Base-by-base conservation (phyloP, 2,329 filamentous ascomycete species). In the Sclerotinia nivalis region DNA sequence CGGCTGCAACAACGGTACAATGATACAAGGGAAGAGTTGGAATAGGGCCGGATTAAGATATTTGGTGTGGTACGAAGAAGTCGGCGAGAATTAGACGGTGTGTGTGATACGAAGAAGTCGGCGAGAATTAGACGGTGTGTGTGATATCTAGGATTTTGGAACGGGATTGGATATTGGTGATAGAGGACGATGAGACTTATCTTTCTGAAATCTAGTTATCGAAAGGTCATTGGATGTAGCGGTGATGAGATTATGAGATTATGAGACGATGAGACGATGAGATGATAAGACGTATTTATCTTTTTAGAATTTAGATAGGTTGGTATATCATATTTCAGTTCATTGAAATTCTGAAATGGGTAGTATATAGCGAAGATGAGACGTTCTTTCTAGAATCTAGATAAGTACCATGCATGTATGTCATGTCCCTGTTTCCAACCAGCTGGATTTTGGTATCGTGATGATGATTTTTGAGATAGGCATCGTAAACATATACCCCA, bases 1-100 rank as follows among this genome's bases (percentile, higher is more conserved):
- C 52, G 64, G 52, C 22, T 68, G 66, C 52, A 59, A 67, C 65
- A 20, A 52, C 31, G 20, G 40, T 43, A 56, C 4, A 9, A 22
- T 1, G 28, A 56, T 20, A 58, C 64, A n/a, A 58, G 54, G 22
- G 7, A 37, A 12, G 20, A 6, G 28, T 12, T 55, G 43, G n/a
- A 34, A 66, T 66, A 66, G 45, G 59, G 28, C 45, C 25, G 59
- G 59, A 15, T n/a, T 37, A 1, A 15, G 43, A 31, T 34, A 6
- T n/a, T 37, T 18, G 22, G 28, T 18, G 59, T 62, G 43, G 28
- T 62, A 49, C 43, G 1, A 34, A 12, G 2, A 15, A 18, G 13
- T 9, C 18, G 59, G 28, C 20, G 59, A 49, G 59, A 31, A 45
- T 60, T 1, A 10, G 2, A 25, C 34, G 55, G 34, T 43, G 40